These are phyloP conservation scores for Collariella sp. DNA, from an alignment of 495 filamentous ascomycete species.

Conservation along the genomic window DNA sequence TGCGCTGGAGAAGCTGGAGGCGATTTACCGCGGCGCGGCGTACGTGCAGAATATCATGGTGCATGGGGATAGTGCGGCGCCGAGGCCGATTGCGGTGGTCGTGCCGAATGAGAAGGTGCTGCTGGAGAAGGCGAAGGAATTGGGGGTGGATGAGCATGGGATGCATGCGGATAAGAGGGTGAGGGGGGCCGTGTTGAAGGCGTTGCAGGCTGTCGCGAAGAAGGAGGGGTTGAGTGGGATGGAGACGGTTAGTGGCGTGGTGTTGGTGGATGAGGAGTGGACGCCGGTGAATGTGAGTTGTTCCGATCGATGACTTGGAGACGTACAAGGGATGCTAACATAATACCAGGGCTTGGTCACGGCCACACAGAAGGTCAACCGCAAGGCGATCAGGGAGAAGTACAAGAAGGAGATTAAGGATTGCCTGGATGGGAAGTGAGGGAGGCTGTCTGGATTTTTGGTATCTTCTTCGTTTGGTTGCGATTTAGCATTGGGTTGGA, in stretches of 20 bases:
- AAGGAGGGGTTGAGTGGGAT: slow-evolving; percentile 45
- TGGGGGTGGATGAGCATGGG: slow-evolving; percentile 42
- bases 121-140: slow-evolving; percentile 41
- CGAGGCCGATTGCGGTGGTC: slow-evolving; percentile 51
- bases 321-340: slow-evolving; percentile 19
- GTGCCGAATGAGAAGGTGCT: slow-evolving; percentile 48
- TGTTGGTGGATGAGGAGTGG: slow-evolving; percentile 57
- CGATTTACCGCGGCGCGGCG: slow-evolving; percentile 48
- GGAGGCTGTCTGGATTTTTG: neutral
- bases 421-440: slow-evolving; percentile 27
- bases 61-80: slow-evolving; percentile 43
- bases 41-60: slow-evolving; percentile 53
- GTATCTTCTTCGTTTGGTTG: neutral
- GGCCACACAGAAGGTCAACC: slow-evolving; percentile 55
- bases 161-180: slow-evolving; percentile 40
- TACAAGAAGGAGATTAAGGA: slow-evolving; percentile 49
- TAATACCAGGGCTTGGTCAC: slow-evolving; percentile 46
- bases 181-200: slow-evolving; percentile 44
- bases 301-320: neutral
- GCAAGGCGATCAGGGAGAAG: slow-evolving; percentile 43
- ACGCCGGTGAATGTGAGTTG: slow-evolving; percentile 52
- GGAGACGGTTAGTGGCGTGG: slow-evolving; percentile 53
- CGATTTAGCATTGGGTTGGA: neutral
- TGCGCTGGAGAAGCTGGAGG: slow-evolving; percentile 58
- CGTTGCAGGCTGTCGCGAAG: slow-evolving; percentile 43